Percentiles rank a stretch among this genome's conserved stretches.
These are phyloP conservation scores for Linum lewisii DNA, from an alignment of 345 rosid genomes.

Conservation along the genomic window DNA sequence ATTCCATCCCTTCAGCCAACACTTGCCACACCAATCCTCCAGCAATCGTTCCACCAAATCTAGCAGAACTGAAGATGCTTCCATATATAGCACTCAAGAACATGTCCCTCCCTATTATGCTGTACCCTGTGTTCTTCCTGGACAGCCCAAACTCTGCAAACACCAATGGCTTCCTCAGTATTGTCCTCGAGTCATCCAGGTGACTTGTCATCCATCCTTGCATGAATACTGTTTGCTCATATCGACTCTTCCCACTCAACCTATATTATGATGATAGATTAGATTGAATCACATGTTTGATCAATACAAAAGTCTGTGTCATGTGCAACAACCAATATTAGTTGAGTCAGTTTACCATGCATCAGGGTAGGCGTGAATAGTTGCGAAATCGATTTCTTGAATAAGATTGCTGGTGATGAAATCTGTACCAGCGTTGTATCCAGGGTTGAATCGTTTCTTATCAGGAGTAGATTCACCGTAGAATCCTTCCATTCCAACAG, in stretches of 20 bases:
- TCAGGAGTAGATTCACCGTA: slow-evolving; percentile 30
- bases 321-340: not conserved
- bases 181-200: slow-evolving; percentile 21
- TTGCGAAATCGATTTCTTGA: slow-evolving; percentile 30
- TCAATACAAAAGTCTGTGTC: too few species aligned
- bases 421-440: slow-evolving; percentile 33
- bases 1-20: slow-evolving; percentile 27
- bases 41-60: slow-evolving; percentile 22
- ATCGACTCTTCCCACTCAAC: slow-evolving; percentile 18
- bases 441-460: slow-evolving; percentile 32
- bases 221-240: slow-evolving; percentile 22
- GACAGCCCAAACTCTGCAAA: slow-evolving; percentile 40
- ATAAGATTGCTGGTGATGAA: slow-evolving; percentile 27
- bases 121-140: slow-evolving; percentile 24
- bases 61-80: slow-evolving; percentile 21
- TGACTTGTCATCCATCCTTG: slow-evolving; percentile 31
- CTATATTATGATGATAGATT: too few species aligned
- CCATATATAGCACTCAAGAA: slow-evolving; percentile 22
- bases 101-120: slow-evolving; percentile 14
- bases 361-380: slow-evolving; percentile 40
- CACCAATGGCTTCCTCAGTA: slow-evolving; percentile 33
- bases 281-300: too few species aligned
- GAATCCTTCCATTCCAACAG: slow-evolving; percentile 38
- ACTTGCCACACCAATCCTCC: slow-evolving; percentile 47
- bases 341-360: slow-evolving; percentile 17